These are phyloP conservation scores for Oryza coarctata DNA, from an alignment of 176 grass and related monocot genomes.

Conservation along the genomic window DNA sequence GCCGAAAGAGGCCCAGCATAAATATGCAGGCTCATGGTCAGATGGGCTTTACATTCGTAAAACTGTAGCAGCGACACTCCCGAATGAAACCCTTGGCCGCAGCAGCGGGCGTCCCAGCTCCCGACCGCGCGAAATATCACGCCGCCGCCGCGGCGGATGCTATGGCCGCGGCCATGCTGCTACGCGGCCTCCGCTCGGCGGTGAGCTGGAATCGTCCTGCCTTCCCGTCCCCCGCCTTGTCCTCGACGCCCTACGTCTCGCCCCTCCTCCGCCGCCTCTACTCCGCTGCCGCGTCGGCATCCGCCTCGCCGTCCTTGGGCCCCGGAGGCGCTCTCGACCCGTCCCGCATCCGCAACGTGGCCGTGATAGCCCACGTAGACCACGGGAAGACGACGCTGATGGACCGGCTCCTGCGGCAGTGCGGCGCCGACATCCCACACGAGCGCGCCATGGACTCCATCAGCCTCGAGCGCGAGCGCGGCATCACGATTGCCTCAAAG, in stretches of 20 bases:
- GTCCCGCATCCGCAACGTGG: conserved; percentile 78
- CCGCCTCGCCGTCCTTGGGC: conserved; percentile 34
- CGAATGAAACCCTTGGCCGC: not conserved
- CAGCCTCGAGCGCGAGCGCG: conserved; percentile 87
- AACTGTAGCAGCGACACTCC: not conserved
- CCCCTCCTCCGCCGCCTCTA: conserved; percentile 42
- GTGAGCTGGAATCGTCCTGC: conserved; percentile 15
- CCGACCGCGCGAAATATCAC: conserved; percentile 38
- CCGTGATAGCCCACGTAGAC: conserved; percentile 96
- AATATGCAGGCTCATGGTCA: not conserved
- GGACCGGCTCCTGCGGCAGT: conserved; percentile 90
- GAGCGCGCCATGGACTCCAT: conserved; percentile 93
- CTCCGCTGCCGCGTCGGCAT: conserved; percentile 43
- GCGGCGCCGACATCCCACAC: conserved; percentile 91
- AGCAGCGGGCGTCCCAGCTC: not conserved
- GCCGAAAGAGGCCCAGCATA: not conserved
- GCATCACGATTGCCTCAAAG: conserved; percentile 96
- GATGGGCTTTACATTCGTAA: not conserved
- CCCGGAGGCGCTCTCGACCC: conserved; percentile 50
- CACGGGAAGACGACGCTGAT: conserved; percentile 98
- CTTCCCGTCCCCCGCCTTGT: not conserved
- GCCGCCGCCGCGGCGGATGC: conserved; percentile 25
- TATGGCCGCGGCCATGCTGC: conserved; percentile 67
- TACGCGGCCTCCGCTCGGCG: conserved; percentile 70
- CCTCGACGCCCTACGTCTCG: conserved; percentile 25